Evolutionary conservation across 2,329 filamentous ascomycete species (phyloP), one percentile per base, ranked within the genome.

Genomic region (Aspergillus tanneri): DNA sequence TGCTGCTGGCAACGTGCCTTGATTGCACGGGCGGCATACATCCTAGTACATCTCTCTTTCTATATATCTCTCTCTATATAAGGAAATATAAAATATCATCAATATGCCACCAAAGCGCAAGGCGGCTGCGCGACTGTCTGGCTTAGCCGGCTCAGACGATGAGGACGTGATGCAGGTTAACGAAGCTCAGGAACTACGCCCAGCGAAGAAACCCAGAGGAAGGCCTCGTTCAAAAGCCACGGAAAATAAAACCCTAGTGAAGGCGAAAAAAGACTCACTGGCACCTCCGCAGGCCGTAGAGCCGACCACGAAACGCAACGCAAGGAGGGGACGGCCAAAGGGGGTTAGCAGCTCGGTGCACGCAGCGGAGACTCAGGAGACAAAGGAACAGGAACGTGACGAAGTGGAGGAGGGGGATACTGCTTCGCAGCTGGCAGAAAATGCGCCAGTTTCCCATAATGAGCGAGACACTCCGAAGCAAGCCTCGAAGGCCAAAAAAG

Each of bases 71-170:
- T 16, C 5, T 32, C n/a, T 32, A 32, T 32, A 32, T 32, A 32
- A 12, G 12, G 12, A 24, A 24, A 25, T 18, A 32, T 6, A 8
- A 12, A 19, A 49, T 35, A 11, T 34, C 39, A 36, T 14, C 24
- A 36, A 18, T n/a, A 72, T 72, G 69, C 67, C n/a, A n/a, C n/a
- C 70, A 8, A 73, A 72, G 54, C 57, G 69, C 37, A 75, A 75
- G 51, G 68, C 65, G 6, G 52, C 65, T 11, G 60, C 72, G 25
- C 73, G 71, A 45, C 54, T 79, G 12, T 75, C 76, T 25, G 71
- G 69, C 8, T 56, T 78, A 18, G 58, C 77, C 8, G 75, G 74
- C 39, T 77, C 74, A 11, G 76, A 79, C 30, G 67, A 67, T 52
- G 72, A 75, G 27, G 70, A 73, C 44, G 54, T 67, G 6, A 61